Conservation (phyloP, 2,329 filamentous ascomycete genomes). For the Aspergillus quadrilineatus region DNA sequence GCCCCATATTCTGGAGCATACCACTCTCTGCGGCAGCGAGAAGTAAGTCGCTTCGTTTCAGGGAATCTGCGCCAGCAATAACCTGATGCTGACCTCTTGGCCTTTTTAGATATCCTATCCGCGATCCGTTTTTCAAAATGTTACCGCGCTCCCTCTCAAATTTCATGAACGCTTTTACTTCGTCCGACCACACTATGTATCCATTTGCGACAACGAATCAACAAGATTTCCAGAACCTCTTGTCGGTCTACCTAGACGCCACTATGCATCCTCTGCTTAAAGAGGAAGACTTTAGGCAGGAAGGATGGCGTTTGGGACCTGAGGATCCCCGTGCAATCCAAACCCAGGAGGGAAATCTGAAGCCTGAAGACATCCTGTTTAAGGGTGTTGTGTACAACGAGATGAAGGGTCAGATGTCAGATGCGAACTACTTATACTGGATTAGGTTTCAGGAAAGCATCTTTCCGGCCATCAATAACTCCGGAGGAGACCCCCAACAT, state of each 20-base stretch:
- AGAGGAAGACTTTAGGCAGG: constrained; percentile 87
- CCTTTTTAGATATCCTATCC: constrained; percentile 76
- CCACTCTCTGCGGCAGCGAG: constrained; percentile 89
- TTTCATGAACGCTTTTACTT: constrained; percentile 99
- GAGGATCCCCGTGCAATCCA: constrained; percentile 71
- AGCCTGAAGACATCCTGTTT: constrained; percentile 48
- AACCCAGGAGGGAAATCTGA: constrained; percentile 35
- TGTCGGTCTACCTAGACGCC: constrained; percentile 95
- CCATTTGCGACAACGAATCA: constrained; percentile 96
- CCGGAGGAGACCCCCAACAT: constrained; percentile 90
- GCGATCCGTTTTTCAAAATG: constrained; percentile 99
- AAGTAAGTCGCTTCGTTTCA: constrained; percentile 61
- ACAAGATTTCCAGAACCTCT: constrained; percentile 92
- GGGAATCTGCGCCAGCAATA: background rate
- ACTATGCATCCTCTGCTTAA: constrained; percentile 88
- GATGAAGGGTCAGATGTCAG: constrained; percentile 99
- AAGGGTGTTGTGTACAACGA: constrained; percentile 67
- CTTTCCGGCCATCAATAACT: constrained; percentile 92
- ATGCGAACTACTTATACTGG: constrained; percentile 93
- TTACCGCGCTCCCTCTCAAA: constrained; percentile 95
- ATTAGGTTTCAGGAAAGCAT: constrained; percentile 94
- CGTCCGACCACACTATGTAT: constrained; percentile 94
- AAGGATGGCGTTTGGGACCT: constrained; percentile 93
- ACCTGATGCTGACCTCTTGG: background rate
- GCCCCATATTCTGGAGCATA: constrained; percentile 96